Percentiles rank a stretch among this genome's conserved stretches.
phyloP scores from a whole-genome alignment of 345 rosid genomes.

The Turritis glabra region DNA sequence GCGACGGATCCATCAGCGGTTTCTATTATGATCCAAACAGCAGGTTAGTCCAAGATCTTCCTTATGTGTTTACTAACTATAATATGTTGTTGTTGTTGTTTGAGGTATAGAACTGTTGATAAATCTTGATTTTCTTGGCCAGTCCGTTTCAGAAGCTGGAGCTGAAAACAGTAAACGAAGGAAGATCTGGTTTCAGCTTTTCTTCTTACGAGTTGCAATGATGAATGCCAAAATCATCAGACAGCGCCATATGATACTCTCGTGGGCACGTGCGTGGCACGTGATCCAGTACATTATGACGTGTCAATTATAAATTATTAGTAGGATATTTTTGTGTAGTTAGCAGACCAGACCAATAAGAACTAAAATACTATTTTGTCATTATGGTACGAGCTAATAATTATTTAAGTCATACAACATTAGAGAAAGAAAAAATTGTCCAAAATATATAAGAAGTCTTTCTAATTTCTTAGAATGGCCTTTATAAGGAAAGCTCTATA shows the following conservation, averaged over 20 bases:
- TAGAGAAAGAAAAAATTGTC: no score
- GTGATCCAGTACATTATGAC: conserved; percentile 30
- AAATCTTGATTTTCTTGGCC: conserved; percentile 26
- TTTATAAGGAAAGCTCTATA: no score
- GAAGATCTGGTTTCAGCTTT: conserved; percentile 74
- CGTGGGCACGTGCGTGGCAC: conserved; percentile 30
- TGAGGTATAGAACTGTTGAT: neutral
- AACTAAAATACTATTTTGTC: conserved; percentile 28
- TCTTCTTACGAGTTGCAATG: conserved; percentile 83
- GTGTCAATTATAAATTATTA: conserved; percentile 1
- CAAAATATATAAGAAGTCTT: no score
- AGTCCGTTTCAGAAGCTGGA: conserved; percentile 97
- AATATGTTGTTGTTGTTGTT: neutral
- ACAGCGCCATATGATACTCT: conserved; percentile 27
- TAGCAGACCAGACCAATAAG: neutral
- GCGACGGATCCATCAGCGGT: conserved; percentile 88
- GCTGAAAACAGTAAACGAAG: conserved; percentile 74
- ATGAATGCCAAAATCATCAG: conserved; percentile 27
- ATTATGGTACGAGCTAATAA: neutral
- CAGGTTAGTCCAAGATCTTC: conserved; percentile 48
- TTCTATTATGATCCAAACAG: conserved; percentile 95
- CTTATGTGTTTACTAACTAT: neutral
- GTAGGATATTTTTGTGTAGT: neutral
- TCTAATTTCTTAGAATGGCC: no score
- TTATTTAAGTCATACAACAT: neutral